Evolutionary conservation across 345 rosid genomes (phyloP).

Genomic region (Firmiana major): DNA sequence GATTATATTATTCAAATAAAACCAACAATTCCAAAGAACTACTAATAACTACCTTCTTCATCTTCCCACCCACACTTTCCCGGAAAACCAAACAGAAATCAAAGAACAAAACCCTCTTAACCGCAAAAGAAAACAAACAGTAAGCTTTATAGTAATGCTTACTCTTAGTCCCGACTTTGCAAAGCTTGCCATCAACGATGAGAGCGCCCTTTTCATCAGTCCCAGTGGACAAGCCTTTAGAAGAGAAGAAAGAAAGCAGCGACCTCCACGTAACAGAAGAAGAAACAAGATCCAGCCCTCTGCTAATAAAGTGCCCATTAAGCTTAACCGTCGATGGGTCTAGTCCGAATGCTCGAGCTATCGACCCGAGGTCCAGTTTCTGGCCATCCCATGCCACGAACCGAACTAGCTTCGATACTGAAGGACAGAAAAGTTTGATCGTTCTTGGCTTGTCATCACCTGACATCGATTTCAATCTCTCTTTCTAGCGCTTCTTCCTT

Average conservation of each 20-base stretch:
- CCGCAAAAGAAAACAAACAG: neutral
- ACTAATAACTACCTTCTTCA: neutral
- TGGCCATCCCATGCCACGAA: conserved; percentile 48
- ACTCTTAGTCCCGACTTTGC: conserved; percentile 59
- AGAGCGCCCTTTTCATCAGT: conserved; percentile 41
- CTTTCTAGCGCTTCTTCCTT: neutral
- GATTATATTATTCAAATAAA: neutral
- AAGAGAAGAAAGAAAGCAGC: conserved; percentile 65
- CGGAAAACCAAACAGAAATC: conserved; percentile 1
- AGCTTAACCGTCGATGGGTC: conserved; percentile 71
- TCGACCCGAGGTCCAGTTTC: conserved; percentile 62
- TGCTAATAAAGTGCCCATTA: conserved; percentile 80
- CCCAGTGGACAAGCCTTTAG: conserved; percentile 77
- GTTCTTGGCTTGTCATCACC: conserved; percentile 29
- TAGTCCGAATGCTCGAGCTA: conserved; percentile 62
- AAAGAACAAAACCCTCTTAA: neutral
- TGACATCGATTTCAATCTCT: conserved; percentile 13
- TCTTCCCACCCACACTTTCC: neutral
- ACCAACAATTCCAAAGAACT: neutral
- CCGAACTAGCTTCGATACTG: conserved; percentile 37
- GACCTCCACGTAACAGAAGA: conserved; percentile 79
- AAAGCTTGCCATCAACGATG: conserved; percentile 66
- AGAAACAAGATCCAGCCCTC: conserved; percentile 61
- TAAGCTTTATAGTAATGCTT: conserved; percentile 14
- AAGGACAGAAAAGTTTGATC: conserved; percentile 62